Evolutionary conservation across 2,329 filamentous ascomycete genomes (phyloP), one percentile per base, ranked within the genome.

Genomic region (Colletotrichum melonis): DNA sequence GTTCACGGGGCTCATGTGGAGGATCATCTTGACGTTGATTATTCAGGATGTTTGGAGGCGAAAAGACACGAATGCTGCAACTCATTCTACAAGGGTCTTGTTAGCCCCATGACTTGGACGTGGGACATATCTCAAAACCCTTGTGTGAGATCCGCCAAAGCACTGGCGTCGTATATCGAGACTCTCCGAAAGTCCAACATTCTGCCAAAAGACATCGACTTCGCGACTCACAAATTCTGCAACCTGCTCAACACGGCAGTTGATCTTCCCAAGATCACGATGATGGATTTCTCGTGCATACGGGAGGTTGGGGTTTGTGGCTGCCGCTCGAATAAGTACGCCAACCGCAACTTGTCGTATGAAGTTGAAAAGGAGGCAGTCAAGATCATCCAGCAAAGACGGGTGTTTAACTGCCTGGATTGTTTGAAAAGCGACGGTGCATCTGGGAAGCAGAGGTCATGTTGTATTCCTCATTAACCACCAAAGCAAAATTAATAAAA

Each of bases 351-450:
- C 52, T 19, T 76, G 42, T 58, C 55, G 1, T 24, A 24, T 5
- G 60, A 70, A 55, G 56, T 75, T 2, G 60, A 67, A 49, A 54
- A 58, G 19, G 75, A 72, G 35, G 74, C 63, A n/a, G 32, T 14
- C 11, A 65, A 64, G 28, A 72, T 76, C 46, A 69, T 67, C 22
- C 67, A 74, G 28, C 56, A 70, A 30, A 38, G 68, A 32, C 38
- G 59, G 9, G 64, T 62, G 24, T 75, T 76, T 19, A 74, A 74
- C 19, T 76, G 74, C 42, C 74, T 75, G 7, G 71, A 75, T 46
- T 76, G 75, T 55, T 26, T 76, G 30, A 74, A 72, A 57, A 68
- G 57, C 16, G 22, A 64, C 0, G 75, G 63, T 3, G 4, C 26
- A 2, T 57, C 60, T n/a, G 56, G 55, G 5, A 57, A 57, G 16